Evolutionary conservation across 768 basidiomycete genomes (phyloP), one percentile per base, ranked within the genome.

Genomic region (Collybia sordida): DNA sequence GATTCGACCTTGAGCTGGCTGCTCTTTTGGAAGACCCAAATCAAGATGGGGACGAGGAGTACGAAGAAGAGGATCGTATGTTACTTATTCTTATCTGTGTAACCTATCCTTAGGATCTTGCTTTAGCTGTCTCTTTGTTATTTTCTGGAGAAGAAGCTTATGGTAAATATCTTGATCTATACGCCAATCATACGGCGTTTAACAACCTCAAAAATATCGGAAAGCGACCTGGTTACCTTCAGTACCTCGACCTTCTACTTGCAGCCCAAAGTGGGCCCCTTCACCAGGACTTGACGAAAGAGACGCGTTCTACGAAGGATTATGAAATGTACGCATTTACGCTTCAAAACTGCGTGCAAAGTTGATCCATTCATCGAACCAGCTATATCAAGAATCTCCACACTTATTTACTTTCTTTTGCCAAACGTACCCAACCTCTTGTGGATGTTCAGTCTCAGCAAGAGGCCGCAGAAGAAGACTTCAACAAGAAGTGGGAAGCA

Each of bases 121-220:
- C 41, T 49, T 28, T 54, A 93, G 91, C 88, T 46, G 76, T 93
- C 48, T 86, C 88, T 28, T 69, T 90, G 43, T 68, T 96, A 58
- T 99, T 99, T 72, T 96, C 95, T 11, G 97, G 97, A 27, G 96
- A 98, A 73, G 97, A 99, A 65, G 80, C 81, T 6, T 92, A 95
- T 58, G 97, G 97, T 45, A 90, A 90, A 69, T 98, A 96, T 64
- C 81, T 98, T 53, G 97, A 99, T 67, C 67, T 99, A 50, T 91
- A 98, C 66, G 75, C 84, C 43, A 86, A 90, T 51, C 97, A 98
- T 60, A 81, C 87, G 42, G 75, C 88, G 42, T 98, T 90, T 71
- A 85, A 83, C 72, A 99, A 99, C 68, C 68, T 99, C 56, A 91
- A 90, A 70, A 82, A 86, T 51, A 80, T 94, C 42, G 80, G 85